phyloP scores from a whole-genome alignment of 2,329 filamentous ascomycete species.

The Aureobasidium sp. region DNA sequence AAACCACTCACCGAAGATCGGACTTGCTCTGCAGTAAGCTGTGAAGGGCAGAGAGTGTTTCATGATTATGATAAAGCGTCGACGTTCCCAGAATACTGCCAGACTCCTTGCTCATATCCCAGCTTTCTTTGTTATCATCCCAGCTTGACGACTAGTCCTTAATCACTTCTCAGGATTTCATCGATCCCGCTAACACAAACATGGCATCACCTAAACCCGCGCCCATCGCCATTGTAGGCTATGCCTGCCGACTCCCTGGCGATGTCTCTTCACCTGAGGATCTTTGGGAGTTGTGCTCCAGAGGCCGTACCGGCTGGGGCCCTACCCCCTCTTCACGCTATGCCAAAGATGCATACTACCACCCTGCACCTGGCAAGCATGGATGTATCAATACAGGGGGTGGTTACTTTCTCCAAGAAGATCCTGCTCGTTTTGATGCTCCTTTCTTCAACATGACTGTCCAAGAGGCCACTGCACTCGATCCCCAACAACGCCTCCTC shows the following conservation, averaged over 20 bases:
- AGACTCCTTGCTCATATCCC: neutral
- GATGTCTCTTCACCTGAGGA: constrained; percentile 20
- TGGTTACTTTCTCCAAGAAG: constrained; percentile 20
- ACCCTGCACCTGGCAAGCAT: constrained; percentile 14
- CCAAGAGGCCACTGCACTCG: constrained; percentile 27
- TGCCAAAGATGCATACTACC: constrained; percentile 19
- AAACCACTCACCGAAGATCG: neutral
- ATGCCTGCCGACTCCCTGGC: constrained; percentile 37
- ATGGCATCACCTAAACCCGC: neutral
- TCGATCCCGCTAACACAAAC: neutral
- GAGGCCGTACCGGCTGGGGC: constrained; percentile 2
- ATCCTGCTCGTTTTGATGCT: constrained; percentile 20
- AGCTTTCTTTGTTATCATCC: neutral
- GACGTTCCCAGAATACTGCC: neutral
- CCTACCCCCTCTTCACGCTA: constrained; percentile 8
- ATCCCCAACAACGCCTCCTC: constrained; percentile 33
- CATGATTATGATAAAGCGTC: neutral
- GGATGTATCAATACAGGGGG: constrained; percentile 8
- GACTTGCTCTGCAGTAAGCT: neutral
- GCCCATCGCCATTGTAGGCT: constrained; percentile 38
- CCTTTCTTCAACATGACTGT: constrained; percentile 21
- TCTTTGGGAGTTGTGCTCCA: constrained; percentile 12
- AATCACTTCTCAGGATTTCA: neutral
- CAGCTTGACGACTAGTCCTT: neutral
- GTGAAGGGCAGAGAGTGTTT: neutral